Conservation (phyloP, 306 rosid genomes). For the Lotus japonicus region DNA sequence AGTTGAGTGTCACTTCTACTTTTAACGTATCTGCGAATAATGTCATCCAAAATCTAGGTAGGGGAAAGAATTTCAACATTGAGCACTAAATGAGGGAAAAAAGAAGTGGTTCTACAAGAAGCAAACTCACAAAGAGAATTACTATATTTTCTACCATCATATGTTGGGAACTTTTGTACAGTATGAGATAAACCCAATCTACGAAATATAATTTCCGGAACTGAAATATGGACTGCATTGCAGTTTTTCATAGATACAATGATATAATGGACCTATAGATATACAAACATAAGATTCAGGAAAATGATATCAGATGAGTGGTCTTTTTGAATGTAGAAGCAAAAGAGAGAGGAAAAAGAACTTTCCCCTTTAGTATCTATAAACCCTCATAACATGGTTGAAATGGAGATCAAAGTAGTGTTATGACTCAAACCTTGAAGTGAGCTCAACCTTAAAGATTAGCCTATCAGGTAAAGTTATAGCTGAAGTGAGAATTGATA, state of each 20-base stretch:
- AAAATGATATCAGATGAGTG: no score
- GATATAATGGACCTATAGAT: no score
- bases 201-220: no score
- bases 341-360: background rate
- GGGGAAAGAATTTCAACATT: conserved; percentile 11
- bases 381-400: background rate
- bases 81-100: background rate
- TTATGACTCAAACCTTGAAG: background rate
- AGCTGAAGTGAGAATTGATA: background rate
- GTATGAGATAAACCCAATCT: background rate
- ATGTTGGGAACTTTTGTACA: background rate
- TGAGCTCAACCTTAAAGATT: background rate
- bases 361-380: background rate
- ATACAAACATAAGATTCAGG: no score
- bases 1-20: conserved; percentile 62
- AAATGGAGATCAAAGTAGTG: background rate
- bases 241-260: no score
- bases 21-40: conserved; percentile 55
- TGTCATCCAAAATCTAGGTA: conserved; percentile 17
- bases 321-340: background rate
- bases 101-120: background rate
- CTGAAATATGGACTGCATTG: no score
- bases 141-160: background rate
- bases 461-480: background rate
- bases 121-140: background rate